A percentile compares a stretch with the other conserved stretches of the same genome.
phyloP scores from a whole-genome alignment of 352 stramenopile genomes.

The Thraustotheca clavata region DNA sequence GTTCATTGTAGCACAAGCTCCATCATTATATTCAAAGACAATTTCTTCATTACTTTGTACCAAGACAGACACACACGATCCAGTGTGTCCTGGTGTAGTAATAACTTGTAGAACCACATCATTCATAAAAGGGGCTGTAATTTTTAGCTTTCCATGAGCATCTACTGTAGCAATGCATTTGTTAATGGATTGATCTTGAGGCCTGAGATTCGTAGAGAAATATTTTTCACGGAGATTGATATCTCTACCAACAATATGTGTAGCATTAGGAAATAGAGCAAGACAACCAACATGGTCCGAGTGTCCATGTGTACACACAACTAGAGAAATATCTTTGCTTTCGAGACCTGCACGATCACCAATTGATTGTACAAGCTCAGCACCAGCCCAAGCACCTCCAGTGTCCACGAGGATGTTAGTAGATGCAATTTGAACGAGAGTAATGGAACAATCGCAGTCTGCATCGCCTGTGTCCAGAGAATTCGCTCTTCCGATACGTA shows the following conservation, averaged over 20 bases:
- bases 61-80: slow-evolving; percentile 7
- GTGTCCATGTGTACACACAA: slow-evolving; percentile 14
- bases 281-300: slow-evolving; percentile 16
- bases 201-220: neutral
- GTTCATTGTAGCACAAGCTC: neutral
- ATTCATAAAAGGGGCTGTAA: neutral
- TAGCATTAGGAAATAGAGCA: slow-evolving; percentile 6
- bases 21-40: neutral
- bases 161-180: neutral
- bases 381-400: slow-evolving; percentile 1
- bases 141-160: neutral
- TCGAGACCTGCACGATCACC: neutral
- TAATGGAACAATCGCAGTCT: slow-evolving; percentile 15
- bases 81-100: slow-evolving; percentile 14
- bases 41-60: neutral
- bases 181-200: neutral
- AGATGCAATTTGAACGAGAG: slow-evolving; percentile 5
- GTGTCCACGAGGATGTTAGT: slow-evolving; percentile 16
- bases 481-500: neutral
- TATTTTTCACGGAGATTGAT: slow-evolving; percentile 11
- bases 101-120: neutral
- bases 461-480: neutral
- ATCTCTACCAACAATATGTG: slow-evolving; percentile 10
- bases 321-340: slow-evolving; percentile 1
- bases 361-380: neutral